A percentile compares a stretch with the other conserved stretches of the same genome.
phyloP scores from a whole-genome alignment of 164 flowering plant genomes.

The Sextonia rubra region DNA sequence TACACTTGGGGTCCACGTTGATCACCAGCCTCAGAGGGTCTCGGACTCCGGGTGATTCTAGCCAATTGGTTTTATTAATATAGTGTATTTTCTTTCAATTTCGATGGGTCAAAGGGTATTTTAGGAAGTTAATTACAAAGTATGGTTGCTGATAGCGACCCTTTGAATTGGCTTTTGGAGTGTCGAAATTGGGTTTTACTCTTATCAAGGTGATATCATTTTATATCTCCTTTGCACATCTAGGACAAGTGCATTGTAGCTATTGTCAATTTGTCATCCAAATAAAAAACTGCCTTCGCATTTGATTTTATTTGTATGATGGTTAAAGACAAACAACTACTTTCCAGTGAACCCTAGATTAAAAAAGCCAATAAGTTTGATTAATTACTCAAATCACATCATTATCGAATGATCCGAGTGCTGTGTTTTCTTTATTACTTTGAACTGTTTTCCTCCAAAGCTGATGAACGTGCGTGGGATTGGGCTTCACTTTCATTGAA shows the following conservation, averaged over 20 bases:
- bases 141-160: background rate
- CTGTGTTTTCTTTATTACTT: background rate
- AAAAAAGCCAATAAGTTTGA: background rate
- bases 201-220: background rate
- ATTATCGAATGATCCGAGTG: background rate
- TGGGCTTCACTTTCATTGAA: background rate
- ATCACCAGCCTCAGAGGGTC: too few species aligned
- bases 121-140: background rate
- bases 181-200: background rate
- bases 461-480: background rate
- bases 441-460: background rate
- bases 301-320: background rate
- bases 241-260: background rate
- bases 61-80: too few species aligned
- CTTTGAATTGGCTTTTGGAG: background rate
- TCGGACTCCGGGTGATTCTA: too few species aligned
- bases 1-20: too few species aligned
- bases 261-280: background rate
- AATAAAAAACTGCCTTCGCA: background rate
- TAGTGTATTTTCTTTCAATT: background rate
- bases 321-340: background rate
- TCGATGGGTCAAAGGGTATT: background rate
- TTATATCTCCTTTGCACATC: background rate
- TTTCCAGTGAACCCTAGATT: background rate
- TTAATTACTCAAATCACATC: conserved; percentile 1